Percentiles rank a stretch among this genome's conserved stretches.
phyloP scores from a whole-genome alignment of 2,329 filamentous ascomycete species.

The Clonostachys byssicola region DNA sequence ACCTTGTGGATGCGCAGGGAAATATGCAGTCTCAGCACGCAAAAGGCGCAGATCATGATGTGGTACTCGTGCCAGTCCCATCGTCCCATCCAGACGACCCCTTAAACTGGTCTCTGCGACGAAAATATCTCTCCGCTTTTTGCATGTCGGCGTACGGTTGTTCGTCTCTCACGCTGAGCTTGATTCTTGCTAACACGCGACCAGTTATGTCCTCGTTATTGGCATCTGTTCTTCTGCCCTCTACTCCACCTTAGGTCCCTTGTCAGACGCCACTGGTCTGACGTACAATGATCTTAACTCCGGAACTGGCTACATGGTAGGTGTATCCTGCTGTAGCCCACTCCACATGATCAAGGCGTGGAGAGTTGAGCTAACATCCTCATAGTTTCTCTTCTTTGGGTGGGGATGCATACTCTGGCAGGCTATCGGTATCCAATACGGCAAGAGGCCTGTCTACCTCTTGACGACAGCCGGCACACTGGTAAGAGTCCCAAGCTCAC shows the following conservation, averaged over 20 bases:
- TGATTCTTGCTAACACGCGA: neutral
- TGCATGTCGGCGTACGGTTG: conserved; percentile 19
- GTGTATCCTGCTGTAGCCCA: neutral
- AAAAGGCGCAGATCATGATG: conserved; percentile 16
- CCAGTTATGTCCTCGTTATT: conserved; percentile 28
- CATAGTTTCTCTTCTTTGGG: conserved; percentile 32
- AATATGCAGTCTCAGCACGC: conserved; percentile 23
- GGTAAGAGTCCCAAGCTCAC: conserved; percentile 3
- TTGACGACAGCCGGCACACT: conserved; percentile 24
- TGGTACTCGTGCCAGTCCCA: conserved; percentile 49
- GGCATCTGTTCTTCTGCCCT: conserved; percentile 32
- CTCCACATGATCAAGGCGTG: neutral
- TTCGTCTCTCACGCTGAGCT: neutral
- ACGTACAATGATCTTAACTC: conserved; percentile 27
- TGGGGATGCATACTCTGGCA: conserved; percentile 42
- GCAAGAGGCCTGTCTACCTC: conserved; percentile 32
- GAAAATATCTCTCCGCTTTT: conserved; percentile 26
- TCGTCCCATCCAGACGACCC: conserved; percentile 47
- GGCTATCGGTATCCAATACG: conserved; percentile 38
- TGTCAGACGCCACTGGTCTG: conserved; percentile 21
- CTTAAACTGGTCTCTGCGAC: conserved; percentile 41
- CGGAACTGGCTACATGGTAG: conserved; percentile 29
- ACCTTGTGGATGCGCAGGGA: conserved; percentile 30
- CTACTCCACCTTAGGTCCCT: conserved; percentile 30
- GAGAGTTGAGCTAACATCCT: neutral